Evolutionary conservation across 2,329 filamentous ascomycete species (phyloP).

Genomic region (Aspergillus arachidicola): DNA sequence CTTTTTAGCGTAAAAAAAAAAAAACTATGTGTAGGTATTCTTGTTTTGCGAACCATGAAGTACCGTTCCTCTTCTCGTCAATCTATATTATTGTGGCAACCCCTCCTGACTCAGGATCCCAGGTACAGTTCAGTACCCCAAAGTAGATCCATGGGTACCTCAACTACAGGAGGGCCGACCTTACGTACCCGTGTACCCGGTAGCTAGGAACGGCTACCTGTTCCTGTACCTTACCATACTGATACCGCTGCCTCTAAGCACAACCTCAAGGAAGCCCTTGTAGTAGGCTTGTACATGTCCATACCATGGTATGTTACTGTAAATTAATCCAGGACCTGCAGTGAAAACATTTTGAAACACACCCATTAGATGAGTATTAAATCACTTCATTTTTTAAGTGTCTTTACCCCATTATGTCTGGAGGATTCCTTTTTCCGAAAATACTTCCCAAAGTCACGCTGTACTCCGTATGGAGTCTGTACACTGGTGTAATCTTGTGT

Average conservation of each 20-base stretch:
- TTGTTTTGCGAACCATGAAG: background rate
- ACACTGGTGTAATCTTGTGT: background rate
- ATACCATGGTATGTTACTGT: background rate
- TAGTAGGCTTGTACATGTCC: too few relatives aligned
- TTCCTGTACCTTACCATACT: slow-evolving; percentile 2
- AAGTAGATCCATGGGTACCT: background rate
- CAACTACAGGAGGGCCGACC: background rate
- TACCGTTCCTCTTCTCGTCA: background rate
- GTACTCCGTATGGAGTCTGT: background rate
- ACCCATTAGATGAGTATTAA: background rate
- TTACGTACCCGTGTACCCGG: background rate
- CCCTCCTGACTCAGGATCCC: background rate
- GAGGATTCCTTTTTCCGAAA: background rate
- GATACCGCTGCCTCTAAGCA: background rate
- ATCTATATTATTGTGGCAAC: background rate
- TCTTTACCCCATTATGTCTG: background rate
- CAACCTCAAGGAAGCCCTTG: background rate
- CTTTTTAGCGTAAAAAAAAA: background rate
- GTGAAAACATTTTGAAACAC: background rate
- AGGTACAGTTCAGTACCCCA: background rate
- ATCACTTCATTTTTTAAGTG: background rate
- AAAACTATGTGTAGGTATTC: background rate
- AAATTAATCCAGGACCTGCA: background rate
- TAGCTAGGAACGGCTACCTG: background rate
- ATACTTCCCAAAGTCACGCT: background rate